Evolutionary conservation across 1,139 yeast genomes (phyloP).

Genomic region (Hanseniaspora sp.): DNA sequence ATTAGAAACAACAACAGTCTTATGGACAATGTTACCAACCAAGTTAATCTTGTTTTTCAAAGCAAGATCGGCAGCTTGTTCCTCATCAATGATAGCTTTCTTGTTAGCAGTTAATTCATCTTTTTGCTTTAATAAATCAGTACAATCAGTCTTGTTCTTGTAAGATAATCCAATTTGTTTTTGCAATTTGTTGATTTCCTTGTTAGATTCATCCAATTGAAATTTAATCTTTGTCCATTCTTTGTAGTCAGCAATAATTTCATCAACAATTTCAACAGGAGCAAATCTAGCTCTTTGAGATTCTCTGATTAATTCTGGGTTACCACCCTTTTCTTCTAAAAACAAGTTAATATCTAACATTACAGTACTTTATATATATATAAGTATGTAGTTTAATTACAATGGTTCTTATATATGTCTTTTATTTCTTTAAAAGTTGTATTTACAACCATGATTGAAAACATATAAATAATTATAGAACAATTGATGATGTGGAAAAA

Average conservation of each 20-base stretch:
- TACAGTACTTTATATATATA: neutral
- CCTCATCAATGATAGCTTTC: conserved; percentile 52
- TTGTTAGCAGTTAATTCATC: conserved; percentile 62
- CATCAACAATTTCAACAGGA: conserved; percentile 88
- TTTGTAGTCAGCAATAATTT: conserved; percentile 80
- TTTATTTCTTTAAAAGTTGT: no score
- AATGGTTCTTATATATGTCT: no score
- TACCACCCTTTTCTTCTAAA: conserved; percentile 91
- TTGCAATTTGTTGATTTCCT: conserved; percentile 73
- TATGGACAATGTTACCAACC: conserved; percentile 90
- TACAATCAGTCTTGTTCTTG: conserved; percentile 91
- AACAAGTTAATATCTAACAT: conserved; percentile 91
- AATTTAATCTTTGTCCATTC: conserved; percentile 89
- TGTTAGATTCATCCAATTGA: conserved; percentile 81
- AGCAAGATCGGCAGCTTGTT: conserved; percentile 66
- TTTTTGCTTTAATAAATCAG: conserved; percentile 69
- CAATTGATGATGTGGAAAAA: no score
- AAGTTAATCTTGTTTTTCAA: conserved; percentile 72
- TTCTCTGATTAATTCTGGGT: conserved; percentile 74
- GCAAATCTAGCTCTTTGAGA: conserved; percentile 94
- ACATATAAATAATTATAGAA: no score
- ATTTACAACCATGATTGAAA: no score
- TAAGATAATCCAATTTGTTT: conserved; percentile 85
- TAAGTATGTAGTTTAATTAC: neutral
- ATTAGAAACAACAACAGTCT: conserved; percentile 72